These are phyloP conservation scores for Trichosporon sp. DNA, from an alignment of 1,284 basidiomycete genomes.

Conservation along the genomic window DNA sequence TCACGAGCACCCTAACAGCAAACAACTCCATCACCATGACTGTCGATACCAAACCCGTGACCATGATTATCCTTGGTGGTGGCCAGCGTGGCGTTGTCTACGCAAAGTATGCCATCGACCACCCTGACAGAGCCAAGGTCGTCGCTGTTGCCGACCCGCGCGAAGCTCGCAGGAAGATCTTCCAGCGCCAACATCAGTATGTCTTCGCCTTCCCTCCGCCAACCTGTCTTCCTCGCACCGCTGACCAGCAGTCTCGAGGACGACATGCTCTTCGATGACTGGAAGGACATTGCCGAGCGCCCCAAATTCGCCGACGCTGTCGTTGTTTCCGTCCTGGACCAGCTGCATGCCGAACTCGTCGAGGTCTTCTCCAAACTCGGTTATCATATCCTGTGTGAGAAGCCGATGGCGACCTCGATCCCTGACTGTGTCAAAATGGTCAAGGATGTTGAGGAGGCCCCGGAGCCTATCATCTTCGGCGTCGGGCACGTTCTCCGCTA, in stretches of 20 bases:
- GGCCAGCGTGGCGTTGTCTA: conserved; percentile 77
- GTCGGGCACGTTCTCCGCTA: conserved; percentile 83
- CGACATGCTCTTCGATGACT: conserved; percentile 65
- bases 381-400: conserved; percentile 83
- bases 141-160: conserved; percentile 79
- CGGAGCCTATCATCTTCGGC: conserved; percentile 61
- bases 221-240: background rate
- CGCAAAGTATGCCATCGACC: conserved; percentile 59
- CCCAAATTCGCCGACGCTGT: conserved; percentile 73
- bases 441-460: conserved; percentile 60
- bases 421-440: conserved; percentile 71
- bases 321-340: conserved; percentile 64
- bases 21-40: conserved; percentile 7
- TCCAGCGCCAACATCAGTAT: conserved; percentile 56
- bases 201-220: conserved; percentile 1
- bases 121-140: conserved; percentile 64
- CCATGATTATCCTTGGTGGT: conserved; percentile 63
- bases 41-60: conserved; percentile 44
- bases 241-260: conserved; percentile 54
- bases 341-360: conserved; percentile 68
- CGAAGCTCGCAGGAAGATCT: conserved; percentile 58
- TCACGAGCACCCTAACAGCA: background rate
- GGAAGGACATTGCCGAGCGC: conserved; percentile 64
- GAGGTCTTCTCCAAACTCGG: conserved; percentile 69
- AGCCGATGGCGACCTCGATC: conserved; percentile 75